Percentiles rank a stretch among this genome's conserved stretches.
phyloP scores from a whole-genome alignment of 129 eudicot species.

The Heracleum sosnowskyi region DNA sequence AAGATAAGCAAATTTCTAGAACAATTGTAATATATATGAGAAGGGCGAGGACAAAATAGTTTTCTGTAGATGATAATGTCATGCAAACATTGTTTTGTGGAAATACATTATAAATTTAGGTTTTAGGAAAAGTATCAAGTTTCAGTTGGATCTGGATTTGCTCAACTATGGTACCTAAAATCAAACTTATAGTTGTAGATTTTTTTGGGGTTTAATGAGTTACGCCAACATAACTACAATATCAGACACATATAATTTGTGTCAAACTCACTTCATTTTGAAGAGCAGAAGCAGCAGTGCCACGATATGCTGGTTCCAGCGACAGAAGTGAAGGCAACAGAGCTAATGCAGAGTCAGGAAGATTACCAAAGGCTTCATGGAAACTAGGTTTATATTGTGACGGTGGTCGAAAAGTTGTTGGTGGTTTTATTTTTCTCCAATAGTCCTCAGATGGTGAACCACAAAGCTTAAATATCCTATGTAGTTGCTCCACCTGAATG shows the following conservation, averaged over 20 bases:
- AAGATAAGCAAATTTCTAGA: background rate
- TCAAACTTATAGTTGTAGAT: background rate
- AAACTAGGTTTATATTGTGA: constrained; percentile 51
- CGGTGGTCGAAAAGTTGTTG: constrained; percentile 75
- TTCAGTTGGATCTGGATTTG: background rate
- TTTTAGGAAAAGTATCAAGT: background rate
- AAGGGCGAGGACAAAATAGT: background rate
- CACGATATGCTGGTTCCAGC: constrained; percentile 57
- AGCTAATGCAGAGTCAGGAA: constrained; percentile 45
- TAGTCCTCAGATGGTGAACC: constrained; percentile 79
- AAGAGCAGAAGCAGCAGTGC: constrained; percentile 62
- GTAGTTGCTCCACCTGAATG: constrained; percentile 74
- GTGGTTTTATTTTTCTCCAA: constrained; percentile 64
- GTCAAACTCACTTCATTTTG: constrained; percentile 49
- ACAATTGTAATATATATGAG: background rate
- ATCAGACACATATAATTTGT: background rate
- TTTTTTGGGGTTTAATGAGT: too few relatives aligned
- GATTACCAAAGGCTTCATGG: constrained; percentile 40
- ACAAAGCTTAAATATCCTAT: constrained; percentile 76
- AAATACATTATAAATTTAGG: background rate
- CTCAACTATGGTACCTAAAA: background rate
- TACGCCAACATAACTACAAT: background rate
- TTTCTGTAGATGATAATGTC: background rate
- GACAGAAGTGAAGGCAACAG: constrained; percentile 57
- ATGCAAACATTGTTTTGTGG: background rate